Conservation (phyloP, 1,284 basidiomycete species). For the Schizophyllum amplum region DNA sequence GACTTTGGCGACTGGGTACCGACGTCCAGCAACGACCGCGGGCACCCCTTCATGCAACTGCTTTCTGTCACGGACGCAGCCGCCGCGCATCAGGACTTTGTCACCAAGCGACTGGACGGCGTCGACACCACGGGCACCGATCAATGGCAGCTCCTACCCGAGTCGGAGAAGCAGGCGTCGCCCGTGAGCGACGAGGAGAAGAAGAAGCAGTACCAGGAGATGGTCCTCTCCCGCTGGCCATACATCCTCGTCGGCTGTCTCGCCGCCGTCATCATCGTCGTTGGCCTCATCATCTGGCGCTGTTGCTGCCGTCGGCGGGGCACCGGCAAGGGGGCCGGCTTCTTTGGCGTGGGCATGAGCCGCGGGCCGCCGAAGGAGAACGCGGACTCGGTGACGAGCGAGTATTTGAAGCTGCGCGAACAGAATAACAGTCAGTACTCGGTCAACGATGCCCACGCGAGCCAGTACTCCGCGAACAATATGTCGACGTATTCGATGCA, state of each 20-base stretch:
- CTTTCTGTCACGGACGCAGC: conserved; percentile 36
- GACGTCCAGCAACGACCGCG: conserved; percentile 25
- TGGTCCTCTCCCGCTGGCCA: conserved; percentile 66
- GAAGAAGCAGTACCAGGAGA: conserved; percentile 61
- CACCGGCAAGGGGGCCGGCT: conserved; percentile 2
- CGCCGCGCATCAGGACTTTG: conserved; percentile 45
- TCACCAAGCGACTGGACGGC: conserved; percentile 40
- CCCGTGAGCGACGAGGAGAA: conserved; percentile 60
- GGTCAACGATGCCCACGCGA: background rate
- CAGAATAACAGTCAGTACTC: background rate
- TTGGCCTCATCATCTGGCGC: conserved; percentile 50
- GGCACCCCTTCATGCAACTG: conserved; percentile 49
- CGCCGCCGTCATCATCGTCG: conserved; percentile 36
- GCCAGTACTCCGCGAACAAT: background rate
- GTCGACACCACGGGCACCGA: conserved; percentile 37
- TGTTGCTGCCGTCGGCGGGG: conserved; percentile 46
- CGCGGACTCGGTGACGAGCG: background rate
- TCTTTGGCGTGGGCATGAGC: background rate
- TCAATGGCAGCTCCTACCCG: conserved; percentile 52
- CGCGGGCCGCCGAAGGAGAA: background rate
- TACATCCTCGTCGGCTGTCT: conserved; percentile 65
- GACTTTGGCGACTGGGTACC: conserved; percentile 50
- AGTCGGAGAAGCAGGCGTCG: conserved; percentile 50
- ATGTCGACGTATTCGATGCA: background rate
- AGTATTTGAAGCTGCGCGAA: background rate